Evolutionary conservation across 2,329 filamentous ascomycete species (phyloP).

Genomic region (Graphium sp.): DNA sequence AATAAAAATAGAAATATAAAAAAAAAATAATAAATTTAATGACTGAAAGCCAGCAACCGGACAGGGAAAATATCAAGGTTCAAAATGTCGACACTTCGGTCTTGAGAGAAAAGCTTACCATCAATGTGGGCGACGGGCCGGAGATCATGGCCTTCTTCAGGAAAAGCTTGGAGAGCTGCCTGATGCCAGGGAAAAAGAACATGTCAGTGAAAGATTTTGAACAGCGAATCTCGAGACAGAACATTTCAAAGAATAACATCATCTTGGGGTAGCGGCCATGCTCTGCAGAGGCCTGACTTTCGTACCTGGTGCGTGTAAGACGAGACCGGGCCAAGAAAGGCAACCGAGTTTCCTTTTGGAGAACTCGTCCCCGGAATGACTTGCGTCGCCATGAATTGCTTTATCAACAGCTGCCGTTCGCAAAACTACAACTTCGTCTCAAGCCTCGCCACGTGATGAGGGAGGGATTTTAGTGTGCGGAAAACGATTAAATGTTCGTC

Average conservation of each 20-base stretch:
- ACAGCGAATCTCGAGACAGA: slow-evolving; percentile 5
- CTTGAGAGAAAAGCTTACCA: slow-evolving; percentile 13
- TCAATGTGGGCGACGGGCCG: slow-evolving; percentile 33
- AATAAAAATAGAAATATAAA: too few species aligned
- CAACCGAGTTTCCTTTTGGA: too few species aligned
- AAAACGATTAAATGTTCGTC: too few species aligned
- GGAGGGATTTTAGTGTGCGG: too few species aligned
- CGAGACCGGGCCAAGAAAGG: slow-evolving; percentile 29
- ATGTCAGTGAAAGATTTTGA: slow-evolving; percentile 4
- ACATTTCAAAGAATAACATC: slow-evolving; percentile 29
- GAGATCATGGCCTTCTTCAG: slow-evolving; percentile 27
- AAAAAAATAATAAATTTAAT: too few species aligned
- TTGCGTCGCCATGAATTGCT: too few species aligned
- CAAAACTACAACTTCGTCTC: too few species aligned
- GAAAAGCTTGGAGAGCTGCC: slow-evolving; percentile 30
- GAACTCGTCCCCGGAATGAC: too few species aligned
- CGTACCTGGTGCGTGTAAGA: slow-evolving; percentile 34
- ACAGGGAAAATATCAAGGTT: background rate
- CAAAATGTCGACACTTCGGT: background rate
- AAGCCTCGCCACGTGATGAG: too few species aligned
- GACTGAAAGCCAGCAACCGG: too few species aligned
- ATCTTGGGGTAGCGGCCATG: slow-evolving; percentile 28
- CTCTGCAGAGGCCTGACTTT: slow-evolving; percentile 22
- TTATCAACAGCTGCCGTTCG: too few species aligned
- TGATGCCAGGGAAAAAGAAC: slow-evolving; percentile 11